A percentile compares a stretch with the other conserved stretches of the same genome.
Conservation (phyloP, 306 rosid genomes). For the Inga leiocalycina region DNA sequence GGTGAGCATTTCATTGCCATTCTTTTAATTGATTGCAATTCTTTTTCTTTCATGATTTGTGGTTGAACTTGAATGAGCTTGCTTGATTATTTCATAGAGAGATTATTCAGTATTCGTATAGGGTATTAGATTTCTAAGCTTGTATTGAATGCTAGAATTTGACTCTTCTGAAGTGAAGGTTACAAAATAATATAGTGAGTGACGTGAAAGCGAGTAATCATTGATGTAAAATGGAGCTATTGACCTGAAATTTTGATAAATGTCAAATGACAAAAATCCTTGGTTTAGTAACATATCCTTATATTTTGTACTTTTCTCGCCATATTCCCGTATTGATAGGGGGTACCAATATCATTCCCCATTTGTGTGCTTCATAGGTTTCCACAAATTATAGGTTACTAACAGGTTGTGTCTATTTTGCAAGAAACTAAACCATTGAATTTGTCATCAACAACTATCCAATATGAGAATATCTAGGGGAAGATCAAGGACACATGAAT, state of each 20-base stretch:
- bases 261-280: not conserved
- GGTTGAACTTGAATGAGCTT: constrained; percentile 3
- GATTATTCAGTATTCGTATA: constrained; percentile 18
- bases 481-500: not conserved
- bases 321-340: not conserved
- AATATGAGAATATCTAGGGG: not conserved
- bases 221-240: not conserved
- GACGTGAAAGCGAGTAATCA: not conserved
- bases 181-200: not conserved
- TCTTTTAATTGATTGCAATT: not conserved
- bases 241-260: not conserved
- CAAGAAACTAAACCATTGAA: not conserved
- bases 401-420: not conserved
- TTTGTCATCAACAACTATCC: not conserved
- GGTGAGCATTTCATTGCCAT: constrained; percentile 51
- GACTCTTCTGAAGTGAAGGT: not conserved
- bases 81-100: constrained; percentile 6
- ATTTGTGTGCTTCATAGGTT: not conserved
- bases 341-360: not conserved
- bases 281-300: not conserved
- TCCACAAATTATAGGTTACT: not conserved
- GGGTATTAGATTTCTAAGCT: not conserved
- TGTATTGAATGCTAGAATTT: not conserved
- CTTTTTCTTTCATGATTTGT: constrained; percentile 12
- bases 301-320: not conserved